These are phyloP conservation scores for Antitrichia curtipendula DNA, from an alignment of 225 moss, liverwort and hornwort species.

Conservation along the genomic window DNA sequence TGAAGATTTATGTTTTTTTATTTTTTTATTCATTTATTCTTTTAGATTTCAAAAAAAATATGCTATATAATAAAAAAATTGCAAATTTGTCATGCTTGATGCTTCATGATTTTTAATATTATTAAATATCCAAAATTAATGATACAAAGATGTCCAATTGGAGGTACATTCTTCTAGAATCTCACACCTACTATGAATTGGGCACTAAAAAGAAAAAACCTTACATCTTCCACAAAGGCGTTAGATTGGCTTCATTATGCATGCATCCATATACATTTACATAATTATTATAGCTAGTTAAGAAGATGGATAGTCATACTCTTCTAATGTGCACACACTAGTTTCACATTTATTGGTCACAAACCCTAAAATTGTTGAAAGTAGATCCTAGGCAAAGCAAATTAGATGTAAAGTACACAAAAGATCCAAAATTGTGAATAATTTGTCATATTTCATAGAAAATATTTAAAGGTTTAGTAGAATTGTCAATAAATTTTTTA, in stretches of 20 bases:
- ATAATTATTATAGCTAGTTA: background rate
- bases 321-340: background rate
- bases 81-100: background rate
- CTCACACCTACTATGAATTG: background rate
- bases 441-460: background rate
- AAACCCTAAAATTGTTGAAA: background rate
- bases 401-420: background rate
- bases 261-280: background rate
- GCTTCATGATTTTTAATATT: background rate
- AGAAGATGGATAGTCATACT: background rate
- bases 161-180: background rate
- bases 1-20: accelerated
- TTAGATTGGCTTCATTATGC: background rate
- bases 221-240: accelerated
- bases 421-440: background rate
- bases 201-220: background rate
- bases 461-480: background rate
- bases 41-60: background rate
- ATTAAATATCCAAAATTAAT: background rate
- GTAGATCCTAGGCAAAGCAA: background rate
- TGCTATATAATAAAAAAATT: background rate
- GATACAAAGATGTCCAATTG: background rate
- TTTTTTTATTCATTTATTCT: background rate
- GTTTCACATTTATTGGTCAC: background rate
- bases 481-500: background rate